Base-by-base conservation (phyloP, 192 early-diverging fungal species). In the Diversispora epigaea region DNA sequence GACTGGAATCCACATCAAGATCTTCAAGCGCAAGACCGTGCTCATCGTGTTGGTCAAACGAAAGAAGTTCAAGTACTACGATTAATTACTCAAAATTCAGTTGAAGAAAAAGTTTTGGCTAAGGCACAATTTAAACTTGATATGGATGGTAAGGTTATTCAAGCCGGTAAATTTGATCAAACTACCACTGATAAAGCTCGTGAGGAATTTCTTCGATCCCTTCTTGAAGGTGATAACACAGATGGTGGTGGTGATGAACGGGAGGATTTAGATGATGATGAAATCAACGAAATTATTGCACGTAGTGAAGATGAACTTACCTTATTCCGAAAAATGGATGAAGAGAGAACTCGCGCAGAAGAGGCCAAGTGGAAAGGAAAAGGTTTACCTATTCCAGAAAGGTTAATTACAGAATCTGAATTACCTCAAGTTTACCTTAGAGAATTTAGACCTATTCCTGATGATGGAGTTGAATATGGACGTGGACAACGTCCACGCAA, bases 1-100 rank as follows among this genome's bases (percentile, higher is more conserved):
- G 98, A 99, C 82, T 99, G 96, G 89, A 98, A 98, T 78, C 98
- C 98, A 44, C 95, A 97, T 80, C 94, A 95, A 73, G 98, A 99
- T 86, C 86, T 97, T 55, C 98, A 99, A 84, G 98, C 98, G 7
- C 96, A 96, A 82, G 98, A 98, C 85, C 95, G 98, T 82, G 98
- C 98, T 4, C 96, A 99, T 84, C 94, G 98, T 83, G 98, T 99
- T 73, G 98, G 98, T 39, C 98, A 99, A 84, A 98, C 91, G n/a
- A 98, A 97, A 73, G 96, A 97, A 84, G 98, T 99, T 25, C 90
- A 93, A 41, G 95, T 99, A 58, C 88, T 98, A 80, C 90, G 95
- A 50, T 77, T 99, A 73, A 91, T 99, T 60, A 95, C 95, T 0
- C 88, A 91, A 21, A 91, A 92, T 46, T 94, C 96, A 0, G 89